Conservation (phyloP, 2,329 filamentous ascomycete genomes). For the Penicillium sp. region DNA sequence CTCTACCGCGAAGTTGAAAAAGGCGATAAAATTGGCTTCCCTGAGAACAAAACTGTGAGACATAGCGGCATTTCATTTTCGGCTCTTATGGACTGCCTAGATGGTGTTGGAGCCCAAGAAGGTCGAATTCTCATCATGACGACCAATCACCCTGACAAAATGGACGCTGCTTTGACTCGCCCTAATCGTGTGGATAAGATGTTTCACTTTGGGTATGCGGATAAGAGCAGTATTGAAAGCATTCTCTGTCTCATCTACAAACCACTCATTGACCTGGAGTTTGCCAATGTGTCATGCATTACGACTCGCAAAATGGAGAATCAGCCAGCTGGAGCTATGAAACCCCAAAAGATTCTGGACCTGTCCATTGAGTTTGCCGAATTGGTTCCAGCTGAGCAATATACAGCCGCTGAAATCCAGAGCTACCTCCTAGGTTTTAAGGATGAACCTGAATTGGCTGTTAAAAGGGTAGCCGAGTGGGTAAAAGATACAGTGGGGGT, state of each 20-base stretch:
- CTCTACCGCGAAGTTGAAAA: not conserved
- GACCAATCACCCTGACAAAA: not conserved
- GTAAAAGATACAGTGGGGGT: not conserved
- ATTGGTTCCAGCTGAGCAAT: not conserved
- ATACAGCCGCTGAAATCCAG: not conserved
- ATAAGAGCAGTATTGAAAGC: no score
- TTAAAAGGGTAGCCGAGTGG: not conserved
- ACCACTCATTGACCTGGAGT: no score
- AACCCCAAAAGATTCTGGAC: no score
- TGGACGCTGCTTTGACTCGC: not conserved
- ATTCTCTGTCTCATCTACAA: no score
- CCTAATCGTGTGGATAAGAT: not conserved
- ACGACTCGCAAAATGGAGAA: no score
- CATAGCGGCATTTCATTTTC: conserved; percentile 57
- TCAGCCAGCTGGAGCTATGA: no score
- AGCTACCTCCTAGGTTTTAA: not conserved
- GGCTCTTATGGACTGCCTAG: not conserved
- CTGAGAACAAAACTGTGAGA: not conserved
- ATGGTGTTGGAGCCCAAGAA: not conserved
- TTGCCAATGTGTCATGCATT: no score
- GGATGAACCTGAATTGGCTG: not conserved
- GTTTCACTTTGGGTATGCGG: not conserved
- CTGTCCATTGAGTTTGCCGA: no score
- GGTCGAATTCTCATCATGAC: not conserved
- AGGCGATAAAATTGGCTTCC: not conserved